Base-by-base conservation (phyloP, 2,329 filamentous ascomycete species). In the Penicillium brevicompactum region DNA sequence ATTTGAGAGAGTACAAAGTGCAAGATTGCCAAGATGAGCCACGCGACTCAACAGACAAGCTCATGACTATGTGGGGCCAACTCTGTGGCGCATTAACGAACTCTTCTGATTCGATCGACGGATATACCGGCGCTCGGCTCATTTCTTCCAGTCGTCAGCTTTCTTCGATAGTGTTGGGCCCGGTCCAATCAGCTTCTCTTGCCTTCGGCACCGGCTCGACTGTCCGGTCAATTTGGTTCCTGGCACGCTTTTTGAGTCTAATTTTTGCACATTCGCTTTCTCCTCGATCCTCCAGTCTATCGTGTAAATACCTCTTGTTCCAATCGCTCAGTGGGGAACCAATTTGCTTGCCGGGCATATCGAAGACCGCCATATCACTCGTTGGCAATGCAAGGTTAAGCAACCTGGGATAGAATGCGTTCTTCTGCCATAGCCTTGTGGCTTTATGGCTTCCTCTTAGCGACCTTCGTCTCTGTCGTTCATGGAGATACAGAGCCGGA, bases 401-500 rank as follows among this genome's bases (percentile, higher is more conserved):
- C 13, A 9, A 43, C 16, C 13, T n/a, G 4, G 18, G 10, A 34
- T 16, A 49, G 11, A 34, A 70, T 70, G 68, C 62, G 63, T 54
- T 63, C 61, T 30, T 50, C 56, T 5, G 27, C 51, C 22, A 44
- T 47, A 37, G 45, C 64, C 8, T 38, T 67, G 41, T 55, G 55
- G 24, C 58, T 70, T 27, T 61, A 44, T 47, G 60, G 59, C 37
- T 40, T 68, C 21, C 46, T 63, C 3, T 61, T 58, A 16, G 54
- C 53, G n/a, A 53, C 53, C n/a, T 47, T 48, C 5, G 21, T 57
- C 40, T 42, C 57, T n/a, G 13, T 38, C 7, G 57, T 49, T 13
- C 46, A 27, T 32, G 55, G 38, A 48, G 52, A 30, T 60, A 66
- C 41, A 65, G 65, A 32, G 62, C 67, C 41, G 74, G 68, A 78